phyloP scores from a whole-genome alignment of 2,329 filamentous ascomycete species.

The Apiospora arundinis region DNA sequence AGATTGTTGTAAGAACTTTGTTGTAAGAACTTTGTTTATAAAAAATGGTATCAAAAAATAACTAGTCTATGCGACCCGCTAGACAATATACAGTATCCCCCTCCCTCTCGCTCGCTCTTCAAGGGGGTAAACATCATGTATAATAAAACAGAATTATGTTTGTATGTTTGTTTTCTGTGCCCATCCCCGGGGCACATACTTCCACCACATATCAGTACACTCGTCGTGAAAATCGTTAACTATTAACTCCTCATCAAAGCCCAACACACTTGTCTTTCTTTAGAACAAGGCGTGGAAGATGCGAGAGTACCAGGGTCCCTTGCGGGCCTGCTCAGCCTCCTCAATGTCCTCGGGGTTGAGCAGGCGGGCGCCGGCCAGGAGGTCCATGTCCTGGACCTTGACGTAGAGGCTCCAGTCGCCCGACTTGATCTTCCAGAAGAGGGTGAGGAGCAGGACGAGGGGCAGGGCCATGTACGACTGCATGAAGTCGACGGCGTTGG shows the following conservation, averaged over 20 bases:
- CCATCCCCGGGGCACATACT: not conserved
- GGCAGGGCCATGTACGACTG: constrained; percentile 61
- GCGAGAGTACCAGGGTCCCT: constrained; percentile 45
- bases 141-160: not conserved
- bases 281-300: constrained; percentile 42
- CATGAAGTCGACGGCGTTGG: constrained; percentile 62
- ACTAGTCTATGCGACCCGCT: constrained; percentile 7
- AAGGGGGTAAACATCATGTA: not conserved
- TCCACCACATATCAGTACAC: not conserved
- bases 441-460: constrained; percentile 62
- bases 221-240: not conserved
- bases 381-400: constrained; percentile 64
- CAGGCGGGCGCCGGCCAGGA: constrained; percentile 63
- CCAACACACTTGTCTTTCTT: too few species aligned
- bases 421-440: constrained; percentile 68
- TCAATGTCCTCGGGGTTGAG: constrained; percentile 52
- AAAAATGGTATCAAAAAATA: constrained; percentile 14
- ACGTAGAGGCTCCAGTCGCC: constrained; percentile 63
- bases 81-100: constrained; percentile 1
- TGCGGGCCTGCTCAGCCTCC: constrained; percentile 40
- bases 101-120: not conserved
- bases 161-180: not conserved
- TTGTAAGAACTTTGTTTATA: not conserved
- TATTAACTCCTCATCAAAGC: not conserved
- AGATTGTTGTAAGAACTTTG: not conserved